These are phyloP conservation scores for Yamadazyma dushanensis DNA, from an alignment of 1,139 yeast genomes.

Conservation along the genomic window DNA sequence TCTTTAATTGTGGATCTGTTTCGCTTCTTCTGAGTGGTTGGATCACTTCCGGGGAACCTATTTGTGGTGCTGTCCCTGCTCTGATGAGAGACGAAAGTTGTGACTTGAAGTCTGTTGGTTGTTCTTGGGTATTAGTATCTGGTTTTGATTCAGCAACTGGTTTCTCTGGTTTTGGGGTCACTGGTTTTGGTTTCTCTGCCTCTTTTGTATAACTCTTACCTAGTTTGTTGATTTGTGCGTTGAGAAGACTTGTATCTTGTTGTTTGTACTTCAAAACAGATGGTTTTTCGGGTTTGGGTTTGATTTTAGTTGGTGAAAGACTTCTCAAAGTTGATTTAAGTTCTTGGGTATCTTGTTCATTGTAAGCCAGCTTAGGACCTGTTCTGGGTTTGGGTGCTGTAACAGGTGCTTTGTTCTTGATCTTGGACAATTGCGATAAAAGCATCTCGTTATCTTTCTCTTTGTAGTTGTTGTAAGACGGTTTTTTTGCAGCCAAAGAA, in stretches of 20 bases:
- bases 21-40: slow-evolving; percentile 5
- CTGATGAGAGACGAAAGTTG: slow-evolving; percentile 16
- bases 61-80: slow-evolving; percentile 14
- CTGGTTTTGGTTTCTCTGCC: slow-evolving; percentile 10
- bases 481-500: slow-evolving; percentile 6
- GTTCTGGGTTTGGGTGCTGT: slow-evolving; percentile 19
- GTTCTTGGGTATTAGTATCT: slow-evolving; percentile 1
- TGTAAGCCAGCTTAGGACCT: slow-evolving; percentile 4
- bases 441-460: slow-evolving; percentile 14
- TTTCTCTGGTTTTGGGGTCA: slow-evolving; percentile 3
- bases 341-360: slow-evolving; percentile 24
- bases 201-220: slow-evolving; percentile 11
- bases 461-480: slow-evolving; percentile 16
- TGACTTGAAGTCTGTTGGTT: slow-evolving; percentile 2
- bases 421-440: slow-evolving; percentile 13
- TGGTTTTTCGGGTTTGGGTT: slow-evolving; percentile 4
- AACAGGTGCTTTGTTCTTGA: slow-evolving; percentile 13
- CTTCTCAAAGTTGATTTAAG: slow-evolving; percentile 25
- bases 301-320: slow-evolving; percentile 5
- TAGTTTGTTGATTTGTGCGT: slow-evolving; percentile 7
- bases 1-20: slow-evolving; percentile 6
- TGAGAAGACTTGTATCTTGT: slow-evolving; percentile 6
- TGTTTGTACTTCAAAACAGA: slow-evolving; percentile 6
- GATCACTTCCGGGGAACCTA: slow-evolving; percentile 3
- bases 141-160: not conserved